phyloP scores from a whole-genome alignment of 1,284 basidiomycete species.

The Trichosporon inkin region DNA sequence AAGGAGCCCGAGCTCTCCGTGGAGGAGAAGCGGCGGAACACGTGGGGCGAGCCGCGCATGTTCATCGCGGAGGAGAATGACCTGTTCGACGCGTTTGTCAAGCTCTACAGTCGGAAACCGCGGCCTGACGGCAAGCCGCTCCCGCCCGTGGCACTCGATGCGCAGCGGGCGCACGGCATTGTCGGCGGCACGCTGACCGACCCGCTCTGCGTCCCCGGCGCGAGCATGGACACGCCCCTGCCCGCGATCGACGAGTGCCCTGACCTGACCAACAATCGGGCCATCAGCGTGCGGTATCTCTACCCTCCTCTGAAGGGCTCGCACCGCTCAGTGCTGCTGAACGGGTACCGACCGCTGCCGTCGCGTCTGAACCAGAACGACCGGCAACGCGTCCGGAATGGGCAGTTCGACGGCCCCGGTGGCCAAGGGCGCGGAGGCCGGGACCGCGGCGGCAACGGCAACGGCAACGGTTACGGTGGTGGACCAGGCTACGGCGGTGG shows the following conservation, averaged over 20 bases:
- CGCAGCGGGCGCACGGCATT: conserved; percentile 68
- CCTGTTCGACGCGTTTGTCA: conserved; percentile 78
- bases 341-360: conserved; percentile 63
- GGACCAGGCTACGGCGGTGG: conserved; percentile 13
- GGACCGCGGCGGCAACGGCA: conserved; percentile 39
- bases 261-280: conserved; percentile 81
- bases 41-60: conserved; percentile 77
- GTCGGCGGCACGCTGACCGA: conserved; percentile 76
- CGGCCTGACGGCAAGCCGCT: conserved; percentile 51
- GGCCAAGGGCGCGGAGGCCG: conserved; percentile 24
- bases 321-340: conserved; percentile 79
- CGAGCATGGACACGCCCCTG: conserved; percentile 79
- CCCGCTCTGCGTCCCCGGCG: conserved; percentile 83
- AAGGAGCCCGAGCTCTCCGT: conserved; percentile 70
- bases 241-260: conserved; percentile 50
- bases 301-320: conserved; percentile 82
- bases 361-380: conserved; percentile 69
- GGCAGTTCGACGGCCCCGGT: conserved; percentile 37
- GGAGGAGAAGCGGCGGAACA: conserved; percentile 78
- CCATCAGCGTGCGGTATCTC: conserved; percentile 80
- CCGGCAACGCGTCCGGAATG: conserved; percentile 58
- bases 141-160: conserved; percentile 60
- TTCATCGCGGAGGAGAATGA: conserved; percentile 81
- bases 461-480: conserved; percentile 19
- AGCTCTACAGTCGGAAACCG: conserved; percentile 77